Percentiles rank a stretch among this genome's conserved stretches.
Evolutionary conservation across 129 eudicot species (phyloP).

Genomic region (carrot (Daucus carota)): DH1_v3.0 NC_030387.2:10333501-10334000

Average conservation of each 20-base stretch:
- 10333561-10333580: conserved; percentile 42
- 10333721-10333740: conserved; percentile 44
- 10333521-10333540: neutral
- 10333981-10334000: too few relatives aligned
- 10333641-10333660: conserved; percentile 88
- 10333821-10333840: too few relatives aligned
- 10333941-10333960: too few relatives aligned
- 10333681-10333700: conserved; percentile 89
- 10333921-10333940: too few relatives aligned
- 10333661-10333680: conserved; percentile 97
- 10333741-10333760: neutral
- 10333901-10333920: too few relatives aligned
- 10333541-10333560: conserved; percentile 26
- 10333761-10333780: too few relatives aligned
- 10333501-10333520: neutral
- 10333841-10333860: too few relatives aligned
- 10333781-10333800: too few relatives aligned
- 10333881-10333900: too few relatives aligned
- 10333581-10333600: conserved; percentile 37
- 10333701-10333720: conserved; percentile 60
- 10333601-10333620: conserved; percentile 25
- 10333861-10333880: too few relatives aligned
- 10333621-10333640: conserved; percentile 39
- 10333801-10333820: too few relatives aligned
- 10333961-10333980: too few relatives aligned